A percentile compares a stretch with the other conserved stretches of the same genome.
Evolutionary conservation across 75 land plant genomes (phyloP).

Genomic region (Selaginella tamariscina): DNA sequence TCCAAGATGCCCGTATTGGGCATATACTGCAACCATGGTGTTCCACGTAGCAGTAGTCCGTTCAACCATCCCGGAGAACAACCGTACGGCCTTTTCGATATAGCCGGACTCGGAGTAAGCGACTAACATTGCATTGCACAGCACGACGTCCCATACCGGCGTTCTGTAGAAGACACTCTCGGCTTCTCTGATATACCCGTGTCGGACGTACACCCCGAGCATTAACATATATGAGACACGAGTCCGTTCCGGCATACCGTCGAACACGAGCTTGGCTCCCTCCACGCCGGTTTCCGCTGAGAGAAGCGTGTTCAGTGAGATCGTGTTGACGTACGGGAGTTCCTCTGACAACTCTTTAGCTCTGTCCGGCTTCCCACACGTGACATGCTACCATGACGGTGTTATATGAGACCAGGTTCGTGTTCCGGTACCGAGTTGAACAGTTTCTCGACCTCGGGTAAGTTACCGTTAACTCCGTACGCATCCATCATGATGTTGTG

Average conservation of each 20-base stretch:
- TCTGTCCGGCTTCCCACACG: background rate
- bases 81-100: background rate
- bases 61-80: background rate
- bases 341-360: background rate
- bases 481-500: background rate
- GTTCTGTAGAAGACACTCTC: background rate
- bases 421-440: background rate
- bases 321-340: background rate
- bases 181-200: background rate
- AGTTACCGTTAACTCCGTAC: background rate
- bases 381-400: background rate
- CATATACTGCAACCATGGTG: background rate
- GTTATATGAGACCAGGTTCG: background rate
- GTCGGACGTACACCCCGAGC: background rate
- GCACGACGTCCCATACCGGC: background rate
- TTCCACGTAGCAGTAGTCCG: background rate
- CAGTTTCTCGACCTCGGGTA: background rate
- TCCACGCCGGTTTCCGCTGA: background rate
- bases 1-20: background rate
- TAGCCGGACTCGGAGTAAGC: background rate
- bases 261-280: background rate
- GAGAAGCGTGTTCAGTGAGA: background rate
- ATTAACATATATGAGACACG: background rate
- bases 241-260: background rate
- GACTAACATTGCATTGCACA: background rate